A percentile compares a stretch with the other conserved stretches of the same genome.
phyloP scores from a whole-genome alignment of 345 rosid genomes.

The Pistacia atlantica region DNA sequence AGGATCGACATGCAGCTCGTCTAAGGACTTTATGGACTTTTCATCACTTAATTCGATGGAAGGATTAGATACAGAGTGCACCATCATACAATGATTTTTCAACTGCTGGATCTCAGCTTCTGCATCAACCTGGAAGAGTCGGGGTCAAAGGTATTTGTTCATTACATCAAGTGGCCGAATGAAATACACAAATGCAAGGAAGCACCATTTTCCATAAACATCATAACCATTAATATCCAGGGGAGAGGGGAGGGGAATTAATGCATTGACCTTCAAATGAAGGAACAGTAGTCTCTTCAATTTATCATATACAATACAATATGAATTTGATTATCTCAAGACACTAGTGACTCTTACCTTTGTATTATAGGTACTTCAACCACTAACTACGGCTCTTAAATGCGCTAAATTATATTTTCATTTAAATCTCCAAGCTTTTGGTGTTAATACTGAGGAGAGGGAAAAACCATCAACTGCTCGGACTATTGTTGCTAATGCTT shows the following conservation, averaged over 20 bases:
- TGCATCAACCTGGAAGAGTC: constrained; percentile 50
- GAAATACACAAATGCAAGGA: not conserved
- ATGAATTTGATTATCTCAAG: not conserved
- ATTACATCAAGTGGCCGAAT: not conserved
- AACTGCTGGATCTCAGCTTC: constrained; percentile 56
- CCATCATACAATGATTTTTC: constrained; percentile 43
- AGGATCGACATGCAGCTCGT: constrained; percentile 45
- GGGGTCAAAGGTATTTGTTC: not conserved
- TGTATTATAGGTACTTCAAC: not conserved
- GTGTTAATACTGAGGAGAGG: not conserved
- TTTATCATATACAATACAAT: not conserved
- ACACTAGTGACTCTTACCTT: not conserved
- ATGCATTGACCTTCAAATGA: not conserved
- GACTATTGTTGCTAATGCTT: not conserved
- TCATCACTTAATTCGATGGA: constrained; percentile 23
- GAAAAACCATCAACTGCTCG: not conserved
- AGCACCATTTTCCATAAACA: not conserved
- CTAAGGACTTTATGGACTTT: constrained; percentile 30
- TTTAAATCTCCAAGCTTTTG: not conserved
- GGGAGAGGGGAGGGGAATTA: not conserved
- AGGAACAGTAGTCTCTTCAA: not conserved
- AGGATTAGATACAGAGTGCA: constrained; percentile 39
- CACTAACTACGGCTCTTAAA: not conserved
- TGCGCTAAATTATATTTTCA: not conserved
- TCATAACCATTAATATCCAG: no score